These are phyloP conservation scores for Colletotrichum tanaceti DNA, from an alignment of 2,329 filamentous ascomycete species.

Conservation along the genomic window DNA sequence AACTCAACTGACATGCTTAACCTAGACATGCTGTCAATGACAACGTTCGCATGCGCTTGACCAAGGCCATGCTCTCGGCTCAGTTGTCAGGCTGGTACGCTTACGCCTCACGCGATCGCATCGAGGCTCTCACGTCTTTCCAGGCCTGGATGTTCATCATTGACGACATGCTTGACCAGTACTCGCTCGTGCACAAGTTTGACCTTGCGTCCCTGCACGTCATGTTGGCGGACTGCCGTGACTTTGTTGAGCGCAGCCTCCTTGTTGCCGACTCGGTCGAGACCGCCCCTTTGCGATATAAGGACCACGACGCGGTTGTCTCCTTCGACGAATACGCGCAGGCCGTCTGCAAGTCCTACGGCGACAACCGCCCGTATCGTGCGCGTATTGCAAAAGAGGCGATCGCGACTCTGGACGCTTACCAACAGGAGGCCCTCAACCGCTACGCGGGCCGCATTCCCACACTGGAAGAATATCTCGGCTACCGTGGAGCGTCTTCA, in stretches of 20 bases:
- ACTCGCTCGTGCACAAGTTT: constrained; percentile 10
- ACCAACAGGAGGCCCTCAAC: constrained; percentile 23
- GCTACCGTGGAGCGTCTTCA: constrained; percentile 27
- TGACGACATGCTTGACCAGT: constrained; percentile 35
- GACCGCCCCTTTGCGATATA: background rate
- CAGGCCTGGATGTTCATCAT: constrained; percentile 35
- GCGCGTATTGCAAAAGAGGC: constrained; percentile 19
- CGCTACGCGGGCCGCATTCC: constrained; percentile 22
- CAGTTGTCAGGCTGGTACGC: constrained; percentile 34
- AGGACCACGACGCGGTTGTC: constrained; percentile 23
- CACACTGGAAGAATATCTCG: constrained; percentile 9
- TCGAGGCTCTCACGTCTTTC: constrained; percentile 33
- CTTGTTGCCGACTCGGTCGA: background rate
- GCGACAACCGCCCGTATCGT: constrained; percentile 13
- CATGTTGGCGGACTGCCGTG: constrained; percentile 23
- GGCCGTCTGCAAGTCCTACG: background rate
- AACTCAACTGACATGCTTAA: too few species aligned
- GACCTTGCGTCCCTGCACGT: constrained; percentile 18
- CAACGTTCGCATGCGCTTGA: constrained; percentile 27
- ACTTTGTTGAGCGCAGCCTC: constrained; percentile 33
- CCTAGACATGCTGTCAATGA: constrained; percentile 30
- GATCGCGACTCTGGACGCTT: constrained; percentile 11
- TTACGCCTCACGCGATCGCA: constrained; percentile 21
- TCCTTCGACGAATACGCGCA: constrained; percentile 15
- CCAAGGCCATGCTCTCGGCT: constrained; percentile 33